Conservation (phyloP, 805 yeast species). For the Danielia oregonensis region DNA sequence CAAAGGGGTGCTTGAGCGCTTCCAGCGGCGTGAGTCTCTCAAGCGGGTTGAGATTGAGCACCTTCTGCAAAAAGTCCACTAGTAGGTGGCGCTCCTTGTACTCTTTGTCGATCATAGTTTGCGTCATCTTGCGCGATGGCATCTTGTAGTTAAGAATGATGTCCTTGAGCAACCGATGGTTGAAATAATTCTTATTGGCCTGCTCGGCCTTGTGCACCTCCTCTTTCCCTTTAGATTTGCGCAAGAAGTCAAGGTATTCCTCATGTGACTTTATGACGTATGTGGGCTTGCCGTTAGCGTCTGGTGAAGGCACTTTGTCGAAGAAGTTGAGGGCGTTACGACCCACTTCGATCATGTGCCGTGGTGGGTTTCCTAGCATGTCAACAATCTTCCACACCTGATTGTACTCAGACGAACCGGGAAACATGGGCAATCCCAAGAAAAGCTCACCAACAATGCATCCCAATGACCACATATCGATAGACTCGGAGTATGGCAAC, state of each 20-base stretch:
- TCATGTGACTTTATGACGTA: slow-evolving; percentile 33
- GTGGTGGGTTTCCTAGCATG: slow-evolving; percentile 83
- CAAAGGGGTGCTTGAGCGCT: slow-evolving; percentile 87
- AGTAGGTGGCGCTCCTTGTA: slow-evolving; percentile 66
- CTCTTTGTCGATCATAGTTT: slow-evolving; percentile 60
- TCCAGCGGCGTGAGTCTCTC: slow-evolving; percentile 98
- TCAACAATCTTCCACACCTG: slow-evolving; percentile 80
- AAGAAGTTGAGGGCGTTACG: slow-evolving; percentile 72
- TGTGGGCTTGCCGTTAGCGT: slow-evolving; percentile 24
- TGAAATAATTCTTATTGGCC: slow-evolving; percentile 83
- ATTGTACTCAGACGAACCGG: slow-evolving; percentile 92
- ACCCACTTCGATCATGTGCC: slow-evolving; percentile 97
- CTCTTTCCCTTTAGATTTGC: slow-evolving; percentile 24
- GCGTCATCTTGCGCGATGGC: slow-evolving; percentile 56
- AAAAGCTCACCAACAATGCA: slow-evolving; percentile 89
- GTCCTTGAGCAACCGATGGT: slow-evolving; percentile 59
- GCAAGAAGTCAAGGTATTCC: slow-evolving; percentile 31
- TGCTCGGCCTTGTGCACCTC: slow-evolving; percentile 49
- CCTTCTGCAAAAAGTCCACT: slow-evolving; percentile 73
- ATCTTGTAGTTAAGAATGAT: slow-evolving; percentile 73
- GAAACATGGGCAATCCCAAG: slow-evolving; percentile 88
- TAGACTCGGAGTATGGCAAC: slow-evolving; percentile 84
- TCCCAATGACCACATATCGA: slow-evolving; percentile 97
- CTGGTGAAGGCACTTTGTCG: slow-evolving; percentile 35
- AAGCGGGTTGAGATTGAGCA: slow-evolving; percentile 81